Evolutionary conservation across 768 basidiomycete species (phyloP).

Genomic region (Suillus lakei): DNA sequence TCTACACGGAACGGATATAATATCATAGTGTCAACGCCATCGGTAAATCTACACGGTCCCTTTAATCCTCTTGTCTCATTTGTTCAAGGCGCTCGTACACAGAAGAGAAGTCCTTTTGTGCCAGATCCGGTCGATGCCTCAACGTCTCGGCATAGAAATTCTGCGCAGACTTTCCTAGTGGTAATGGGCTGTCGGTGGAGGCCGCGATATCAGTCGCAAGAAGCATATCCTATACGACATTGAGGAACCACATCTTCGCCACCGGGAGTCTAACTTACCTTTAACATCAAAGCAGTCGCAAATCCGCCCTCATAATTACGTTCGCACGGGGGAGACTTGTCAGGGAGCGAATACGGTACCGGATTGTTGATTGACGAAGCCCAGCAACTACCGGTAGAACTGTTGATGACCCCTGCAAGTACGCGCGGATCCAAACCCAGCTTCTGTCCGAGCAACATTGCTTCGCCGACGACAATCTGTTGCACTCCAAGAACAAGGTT

Average conservation of each 20-base stretch:
- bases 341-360: constrained; percentile 72
- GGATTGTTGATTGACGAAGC: constrained; percentile 88
- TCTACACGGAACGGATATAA: neutral
- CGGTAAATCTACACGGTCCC: constrained; percentile 5
- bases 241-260: constrained; percentile 13
- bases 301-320: constrained; percentile 87
- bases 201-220: constrained; percentile 71
- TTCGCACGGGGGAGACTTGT: constrained; percentile 80
- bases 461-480: constrained; percentile 86
- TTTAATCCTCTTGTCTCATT: neutral
- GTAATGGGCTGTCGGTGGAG: constrained; percentile 54
- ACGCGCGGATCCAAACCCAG: constrained; percentile 80
- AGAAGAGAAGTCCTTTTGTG: constrained; percentile 78
- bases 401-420: constrained; percentile 85
- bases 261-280: constrained; percentile 48
- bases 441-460: constrained; percentile 84
- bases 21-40: neutral
- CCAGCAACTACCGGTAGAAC: constrained; percentile 84
- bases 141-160: constrained; percentile 64
- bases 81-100: constrained; percentile 69
- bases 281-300: constrained; percentile 81
- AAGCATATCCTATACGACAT: constrained; percentile 71
- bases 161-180: constrained; percentile 69
- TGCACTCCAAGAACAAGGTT: constrained; percentile 80
- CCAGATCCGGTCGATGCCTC: constrained; percentile 59